These are phyloP conservation scores for Nemophila menziesii DNA, from an alignment of 257 asterid genomes.

Conservation along the genomic window DNA sequence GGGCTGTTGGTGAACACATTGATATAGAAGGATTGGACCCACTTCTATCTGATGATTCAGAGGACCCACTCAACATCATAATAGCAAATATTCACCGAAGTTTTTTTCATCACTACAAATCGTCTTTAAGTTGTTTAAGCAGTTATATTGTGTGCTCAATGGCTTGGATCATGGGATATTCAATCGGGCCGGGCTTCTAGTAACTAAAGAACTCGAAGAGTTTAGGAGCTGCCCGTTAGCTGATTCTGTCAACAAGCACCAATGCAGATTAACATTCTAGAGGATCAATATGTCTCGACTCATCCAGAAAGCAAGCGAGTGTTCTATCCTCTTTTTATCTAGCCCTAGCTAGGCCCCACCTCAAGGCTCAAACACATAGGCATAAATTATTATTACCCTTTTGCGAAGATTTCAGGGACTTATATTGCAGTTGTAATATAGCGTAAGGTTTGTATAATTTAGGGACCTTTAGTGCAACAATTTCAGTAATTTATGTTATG, in stretches of 20 bases:
- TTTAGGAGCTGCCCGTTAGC: constrained; percentile 56
- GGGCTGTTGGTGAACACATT: constrained; percentile 86
- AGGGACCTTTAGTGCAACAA: too few relatives aligned
- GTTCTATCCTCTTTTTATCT: constrained; percentile 3
- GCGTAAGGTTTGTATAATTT: too few relatives aligned
- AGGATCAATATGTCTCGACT: constrained; percentile 57
- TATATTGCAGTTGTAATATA: too few relatives aligned
- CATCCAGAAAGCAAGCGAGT: constrained; percentile 76
- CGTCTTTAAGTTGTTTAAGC: constrained; percentile 87
- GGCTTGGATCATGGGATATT: constrained; percentile 72
- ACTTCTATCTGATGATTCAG: constrained; percentile 81
- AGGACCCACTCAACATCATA: constrained; percentile 62
- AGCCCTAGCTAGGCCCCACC: background rate
- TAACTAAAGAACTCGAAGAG: constrained; percentile 81
- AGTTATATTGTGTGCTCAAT: constrained; percentile 76
- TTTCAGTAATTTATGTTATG: too few relatives aligned
- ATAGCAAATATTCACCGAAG: constrained; percentile 59
- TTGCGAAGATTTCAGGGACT: too few relatives aligned
- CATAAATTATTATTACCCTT: too few relatives aligned
- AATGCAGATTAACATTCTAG: constrained; percentile 68
- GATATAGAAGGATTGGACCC: constrained; percentile 84
- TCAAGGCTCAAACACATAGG: background rate
- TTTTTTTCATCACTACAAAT: constrained; percentile 53
- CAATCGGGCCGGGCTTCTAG: constrained; percentile 76
- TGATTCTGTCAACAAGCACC: constrained; percentile 89